phyloP scores from a whole-genome alignment of 805 yeast genomes.

The Saturnispora sanitii region DNA sequence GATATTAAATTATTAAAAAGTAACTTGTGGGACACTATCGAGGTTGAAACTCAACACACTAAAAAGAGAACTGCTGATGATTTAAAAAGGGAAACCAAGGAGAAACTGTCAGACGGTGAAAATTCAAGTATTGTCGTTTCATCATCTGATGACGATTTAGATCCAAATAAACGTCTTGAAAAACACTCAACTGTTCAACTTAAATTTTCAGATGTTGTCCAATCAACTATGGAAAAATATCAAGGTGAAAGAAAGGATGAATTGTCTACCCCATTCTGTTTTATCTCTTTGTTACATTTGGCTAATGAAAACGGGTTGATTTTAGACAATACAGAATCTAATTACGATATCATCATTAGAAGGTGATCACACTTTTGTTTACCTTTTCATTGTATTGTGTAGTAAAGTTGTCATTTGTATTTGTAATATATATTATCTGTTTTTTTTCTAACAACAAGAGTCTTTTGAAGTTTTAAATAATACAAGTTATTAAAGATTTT shows the following conservation, averaged over 20 bases:
- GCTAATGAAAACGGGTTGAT: constrained; percentile 40
- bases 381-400: too few relatives aligned
- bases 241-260: constrained; percentile 31
- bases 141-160: background rate
- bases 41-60: constrained; percentile 18
- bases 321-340: constrained; percentile 27
- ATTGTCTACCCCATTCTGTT: constrained; percentile 40
- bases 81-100: background rate
- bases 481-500: background rate
- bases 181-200: constrained; percentile 11
- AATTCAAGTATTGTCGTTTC: background rate
- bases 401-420: too few relatives aligned
- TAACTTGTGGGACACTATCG: constrained; percentile 36
- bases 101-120: too few relatives aligned
- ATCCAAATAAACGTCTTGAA: constrained; percentile 1
- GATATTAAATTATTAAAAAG: constrained; percentile 38
- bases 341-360: constrained; percentile 30
- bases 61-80: constrained; percentile 22
- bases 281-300: constrained; percentile 39
- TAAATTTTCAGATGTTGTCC: constrained; percentile 28
- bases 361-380: constrained; percentile 12
- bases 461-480: background rate
- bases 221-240: constrained; percentile 29
- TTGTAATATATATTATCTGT: too few relatives aligned
- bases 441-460: background rate